Base-by-base conservation (phyloP, 768 basidiomycete species). In the Tephrocybe sp. region DNA sequence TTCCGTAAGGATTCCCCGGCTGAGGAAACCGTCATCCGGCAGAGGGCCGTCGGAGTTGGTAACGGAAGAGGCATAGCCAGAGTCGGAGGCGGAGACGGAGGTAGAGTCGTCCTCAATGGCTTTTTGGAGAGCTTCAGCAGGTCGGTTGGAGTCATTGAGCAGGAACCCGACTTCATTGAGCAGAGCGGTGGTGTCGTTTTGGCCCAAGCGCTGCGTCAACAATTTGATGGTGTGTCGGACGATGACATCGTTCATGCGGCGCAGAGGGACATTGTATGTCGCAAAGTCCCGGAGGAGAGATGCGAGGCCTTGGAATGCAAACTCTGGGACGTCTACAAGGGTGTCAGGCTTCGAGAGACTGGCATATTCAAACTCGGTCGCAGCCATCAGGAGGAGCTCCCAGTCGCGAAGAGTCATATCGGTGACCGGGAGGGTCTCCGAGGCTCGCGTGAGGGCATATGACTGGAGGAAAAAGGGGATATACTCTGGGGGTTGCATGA, bases 351-450 rank as follows among this genome's bases (percentile, higher is more conserved):
- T n/a, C n/a, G 61, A 15, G 66, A 55, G 6, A 63, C 49, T n/a
- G 57, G 49, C 5, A 68, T 66, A 11, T 63, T 56, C 71, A 24
- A 70, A 60, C 22, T 72, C 62, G 7, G 68, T 58, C 3, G 76
- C 69, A 6, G 76, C 73, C 24, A 70, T 71, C 1, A 77, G 55
- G 15, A 87, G 55, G 6, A 74, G 60, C 34, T 75, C 74, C 70
- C 80, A 78, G 31, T 83, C 80, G 6, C 64, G 54, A 0, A 55
- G 2, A 1, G 58, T 53, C 36, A 84, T 68, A 4, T 68, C 64
- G 2, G 47, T 34, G n/a, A 56, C 39, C 0, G 61, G 56, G 40
- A 69, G 47, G 28, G 54, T 54, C 6, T 61, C 62, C 15, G 59
- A 40, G 44, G 57, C 53, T 53, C 69, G 62, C 11, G 73, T 61